Evolutionary conservation across 2,329 filamentous ascomycete genomes (phyloP).

Genomic region (Stemphylium beticola): DNA sequence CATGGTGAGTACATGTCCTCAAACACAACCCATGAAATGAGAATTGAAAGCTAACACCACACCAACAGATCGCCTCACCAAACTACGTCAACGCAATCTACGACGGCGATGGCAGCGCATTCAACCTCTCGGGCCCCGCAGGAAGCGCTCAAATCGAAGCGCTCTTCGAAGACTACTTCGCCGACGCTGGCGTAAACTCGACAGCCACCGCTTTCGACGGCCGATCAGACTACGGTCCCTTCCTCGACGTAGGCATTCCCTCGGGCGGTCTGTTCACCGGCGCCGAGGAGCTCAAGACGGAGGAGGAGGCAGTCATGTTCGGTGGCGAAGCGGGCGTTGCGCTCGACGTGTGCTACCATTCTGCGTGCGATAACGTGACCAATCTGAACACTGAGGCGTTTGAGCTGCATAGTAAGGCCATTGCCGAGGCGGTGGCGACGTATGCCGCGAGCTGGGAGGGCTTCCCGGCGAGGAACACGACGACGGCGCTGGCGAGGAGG

Average conservation of each 20-base stretch:
- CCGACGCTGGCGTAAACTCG: constrained; percentile 31
- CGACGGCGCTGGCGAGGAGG: too few relatives aligned
- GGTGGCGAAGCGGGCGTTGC: constrained; percentile 29
- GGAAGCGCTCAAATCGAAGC: constrained; percentile 43
- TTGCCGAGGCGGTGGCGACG: background rate
- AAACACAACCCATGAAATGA: background rate
- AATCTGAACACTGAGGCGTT: constrained; percentile 1
- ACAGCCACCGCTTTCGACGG: constrained; percentile 45
- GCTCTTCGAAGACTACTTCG: constrained; percentile 45
- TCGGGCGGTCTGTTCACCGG: constrained; percentile 48
- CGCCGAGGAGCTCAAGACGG: constrained; percentile 48
- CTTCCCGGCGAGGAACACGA: background rate
- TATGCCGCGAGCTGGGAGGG: background rate
- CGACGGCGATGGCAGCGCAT: constrained; percentile 45
- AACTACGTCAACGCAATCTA: constrained; percentile 48
- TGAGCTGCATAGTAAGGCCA: background rate
- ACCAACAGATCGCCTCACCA: constrained; percentile 38
- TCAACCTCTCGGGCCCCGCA: constrained; percentile 39
- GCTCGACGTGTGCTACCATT: background rate
- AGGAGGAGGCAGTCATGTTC: constrained; percentile 41
- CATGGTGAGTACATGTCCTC: constrained; percentile 31
- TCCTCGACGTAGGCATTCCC: constrained; percentile 45
- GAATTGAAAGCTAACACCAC: background rate
- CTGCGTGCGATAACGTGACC: background rate
- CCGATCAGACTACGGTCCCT: constrained; percentile 49